These are phyloP conservation scores for Trichoderma gamsii DNA, from an alignment of 495 filamentous ascomycete species.

Conservation along the genomic window DNA sequence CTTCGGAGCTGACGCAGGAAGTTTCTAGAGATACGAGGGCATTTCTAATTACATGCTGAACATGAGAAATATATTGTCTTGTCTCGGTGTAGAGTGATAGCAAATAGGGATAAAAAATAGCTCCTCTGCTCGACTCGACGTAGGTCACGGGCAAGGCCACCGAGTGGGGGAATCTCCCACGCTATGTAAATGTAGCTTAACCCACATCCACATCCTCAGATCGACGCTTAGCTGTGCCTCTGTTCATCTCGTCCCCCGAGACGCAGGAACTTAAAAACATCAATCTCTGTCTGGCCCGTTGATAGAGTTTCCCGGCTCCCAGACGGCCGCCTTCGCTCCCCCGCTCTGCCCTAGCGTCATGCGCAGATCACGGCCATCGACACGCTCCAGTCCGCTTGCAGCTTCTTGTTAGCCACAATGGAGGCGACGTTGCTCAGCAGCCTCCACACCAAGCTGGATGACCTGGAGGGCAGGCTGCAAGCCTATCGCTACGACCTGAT, in stretches of 20 bases:
- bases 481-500: conserved; percentile 46
- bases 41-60: not conserved
- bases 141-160: conserved; percentile 8
- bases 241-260: not conserved
- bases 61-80: not conserved
- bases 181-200: conserved; percentile 5
- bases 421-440: conserved; percentile 44
- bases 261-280: not conserved
- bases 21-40: no score
- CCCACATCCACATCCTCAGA: not conserved
- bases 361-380: conserved; percentile 14
- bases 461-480: conserved; percentile 45
- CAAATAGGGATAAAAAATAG: not conserved
- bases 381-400: conserved; percentile 12
- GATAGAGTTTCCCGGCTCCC: conserved; percentile 2
- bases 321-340: not conserved
- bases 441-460: conserved; percentile 44
- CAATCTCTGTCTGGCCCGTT: not conserved
- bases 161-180: not conserved
- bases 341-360: conserved; percentile 15
- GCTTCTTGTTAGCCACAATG: conserved; percentile 28
- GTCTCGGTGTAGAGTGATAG: not conserved
- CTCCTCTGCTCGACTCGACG: not conserved
- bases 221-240: not conserved
- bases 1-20: not conserved